Evolutionary conservation across 148 eudicot species (phyloP), one percentile per base, ranked within the genome.

Genomic region (Amaranthus hypochondriacus): DNA sequence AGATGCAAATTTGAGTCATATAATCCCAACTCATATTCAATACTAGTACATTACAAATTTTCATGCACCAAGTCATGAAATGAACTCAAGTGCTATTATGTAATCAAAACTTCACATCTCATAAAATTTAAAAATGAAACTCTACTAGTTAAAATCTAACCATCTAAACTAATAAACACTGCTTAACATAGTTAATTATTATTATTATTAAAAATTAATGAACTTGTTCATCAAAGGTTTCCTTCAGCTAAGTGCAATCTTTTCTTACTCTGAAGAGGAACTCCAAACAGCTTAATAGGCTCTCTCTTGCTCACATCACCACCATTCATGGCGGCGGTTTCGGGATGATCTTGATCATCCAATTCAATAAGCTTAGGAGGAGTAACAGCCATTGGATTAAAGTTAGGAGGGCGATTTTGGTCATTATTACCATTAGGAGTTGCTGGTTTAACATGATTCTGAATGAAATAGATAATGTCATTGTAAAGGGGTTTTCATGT

Each of bases 401-500:
- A 69, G 51, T 56, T 73, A 13, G 56, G 4, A 5, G 59, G 65
- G 8, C 71, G 54, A 58, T 70, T 62, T n/a, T 68, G 82, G 58
- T 71, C 62, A 62, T 60, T 66, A 51, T 56, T 75, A 52, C 48
- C 68, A 68, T 70, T 72, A 39, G 79, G 83, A 2, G 76, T 77
- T 2, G 71, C 66, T 6, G 83, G 83, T 42, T 85, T 82, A 18
- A 85, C 88, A 67, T 85, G 88, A 43, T 85, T 85, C 68, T 85
- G 88, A 47, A 85, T 82, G 69, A 85, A 85, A 56, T 85, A 85
- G 9, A 85, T 80, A 6, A 85, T 85, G 82, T 85, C 88, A 75
- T 82, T 85, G 81, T 85, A 85, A 9, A 85, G 84, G 84, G 49
- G 73, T 75, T 74, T 82, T 85, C 88, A 85, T 85, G 76, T 85